Evolutionary conservation across 2,329 filamentous ascomycete genomes (phyloP), one percentile per base, ranked within the genome.

Genomic region (Pseudogymnoascus sp.): DNA sequence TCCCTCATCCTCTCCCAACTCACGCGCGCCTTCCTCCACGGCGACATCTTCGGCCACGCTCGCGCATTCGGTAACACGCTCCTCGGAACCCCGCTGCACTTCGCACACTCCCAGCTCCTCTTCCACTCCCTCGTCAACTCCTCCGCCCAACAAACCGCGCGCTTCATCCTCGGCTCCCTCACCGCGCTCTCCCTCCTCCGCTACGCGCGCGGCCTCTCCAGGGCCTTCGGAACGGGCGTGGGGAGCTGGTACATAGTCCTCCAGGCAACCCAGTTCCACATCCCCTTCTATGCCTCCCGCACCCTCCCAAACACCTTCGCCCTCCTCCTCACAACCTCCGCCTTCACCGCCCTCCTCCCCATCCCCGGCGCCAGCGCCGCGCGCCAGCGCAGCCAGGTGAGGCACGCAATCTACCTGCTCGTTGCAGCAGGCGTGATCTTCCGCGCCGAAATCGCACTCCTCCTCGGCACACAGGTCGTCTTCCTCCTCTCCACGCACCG

Each of bases 241-340:
- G 88, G 85, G 4, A 80, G 86, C 63, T 97, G 93, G 92, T 99
- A 89, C 78, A 76, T 88, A 3, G 66, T 90, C 40, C 80, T 97
- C 62, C 88, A 92, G 72, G 84, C 85, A 1, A 88, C 86, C 74
- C 93, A 97, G 75, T 99, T 99, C 72, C 95, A 99, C 76, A 78
- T 96, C 65, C 82, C 95, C 66, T 99, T 91, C 76, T 99, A 99
- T 78, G 88, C 93, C 13, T 95, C 92, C 14, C 83, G 95, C 65
- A 95, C 92, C 2, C 78, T 99, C 67, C 95, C 95, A 1, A 99
- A 99, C 74, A 96, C 96, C 89, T 96, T 97, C 76, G 93, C 95
- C 19, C 95, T 97, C 77, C 85, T 86, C 8, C 77, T 97, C 64
- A 91, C 87, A 63, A 92, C 87, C 0, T 72, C 89, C 50, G 87